Evolutionary conservation across 139 green algal species (phyloP), one percentile per base, ranked within the genome.

Genomic region (Chlorella sp.): DNA sequence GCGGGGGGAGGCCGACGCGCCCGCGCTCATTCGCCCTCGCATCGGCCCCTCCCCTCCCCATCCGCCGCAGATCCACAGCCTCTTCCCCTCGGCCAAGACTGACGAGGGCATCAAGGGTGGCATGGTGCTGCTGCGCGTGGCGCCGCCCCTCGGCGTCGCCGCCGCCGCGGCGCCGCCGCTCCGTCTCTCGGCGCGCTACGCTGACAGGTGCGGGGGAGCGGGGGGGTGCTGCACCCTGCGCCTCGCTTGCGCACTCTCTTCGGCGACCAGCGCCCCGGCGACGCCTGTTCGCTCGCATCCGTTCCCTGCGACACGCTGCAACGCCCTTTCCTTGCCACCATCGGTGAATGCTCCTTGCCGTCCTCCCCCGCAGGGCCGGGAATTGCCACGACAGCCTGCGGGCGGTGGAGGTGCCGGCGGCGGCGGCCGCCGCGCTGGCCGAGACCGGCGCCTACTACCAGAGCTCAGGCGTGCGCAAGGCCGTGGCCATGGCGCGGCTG

Each of bases 81-180:
- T 83, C 4, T 83, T 83, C 66, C 78, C 78, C 5, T 67, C 60
- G 5, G 31, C 74, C 38, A 79, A 83, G 29, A 83, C 58, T 2
- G 78, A 83, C 38, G 70, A 77, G 42, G 78, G 74, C 45, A 62
- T 83, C 48, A 83, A 74, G 61, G 78, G 78, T 9, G 78, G 78
- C 11, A 74, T 83, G 29, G 53, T 83, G 46, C 69, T 83, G 50
- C 74, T 83, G 36, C 62, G 78, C 60, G 9, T 83, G 46, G n/a
- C 5, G 3, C 59, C 61, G 1, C 73, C 73, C 2, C 35, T 25
- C 17, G 62, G 35, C n/a, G 27, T 29, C 31, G 23, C 41, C 31
- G 3, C 40, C 1, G 38, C 36, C 31, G 29, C 71, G 8, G 71
- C 71, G 8, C 56, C 71, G 56, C 71, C 71, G 53, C 71, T 77